phyloP scores from a whole-genome alignment of 495 filamentous ascomycete genomes.

The Paragyromitra xinjiangensis region DNA sequence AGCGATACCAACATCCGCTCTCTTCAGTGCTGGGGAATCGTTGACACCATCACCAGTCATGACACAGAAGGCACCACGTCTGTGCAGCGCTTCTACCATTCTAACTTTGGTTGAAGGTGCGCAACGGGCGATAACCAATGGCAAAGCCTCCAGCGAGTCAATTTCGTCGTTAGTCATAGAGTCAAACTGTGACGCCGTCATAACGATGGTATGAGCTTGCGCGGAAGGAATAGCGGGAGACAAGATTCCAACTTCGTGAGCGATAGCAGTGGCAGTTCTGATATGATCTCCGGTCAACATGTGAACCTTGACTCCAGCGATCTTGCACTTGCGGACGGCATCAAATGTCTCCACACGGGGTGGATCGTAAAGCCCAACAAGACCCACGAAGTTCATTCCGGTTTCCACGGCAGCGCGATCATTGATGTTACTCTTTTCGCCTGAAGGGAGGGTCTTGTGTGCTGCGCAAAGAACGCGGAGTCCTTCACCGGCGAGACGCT shows the following conservation, averaged over 20 bases:
- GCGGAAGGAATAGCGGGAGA: constrained; percentile 54
- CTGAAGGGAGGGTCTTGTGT: constrained; percentile 57
- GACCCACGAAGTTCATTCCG: constrained; percentile 69
- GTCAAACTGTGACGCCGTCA: constrained; percentile 76
- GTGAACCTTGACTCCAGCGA: constrained; percentile 68
- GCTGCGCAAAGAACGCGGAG: constrained; percentile 68
- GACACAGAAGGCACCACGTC: constrained; percentile 72
- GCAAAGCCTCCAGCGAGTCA: constrained; percentile 71
- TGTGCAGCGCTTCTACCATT: constrained; percentile 79
- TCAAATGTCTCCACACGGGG: constrained; percentile 72
- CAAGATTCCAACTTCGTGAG: constrained; percentile 64
- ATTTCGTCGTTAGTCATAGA: constrained; percentile 70
- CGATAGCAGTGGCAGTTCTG: constrained; percentile 70
- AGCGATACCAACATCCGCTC: constrained; percentile 84
- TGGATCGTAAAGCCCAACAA: constrained; percentile 78
- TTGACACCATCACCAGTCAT: constrained; percentile 95
- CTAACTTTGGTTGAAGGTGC: constrained; percentile 77
- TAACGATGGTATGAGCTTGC: constrained; percentile 64
- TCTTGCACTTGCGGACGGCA: constrained; percentile 64
- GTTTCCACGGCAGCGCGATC: constrained; percentile 66
- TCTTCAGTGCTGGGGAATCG: constrained; percentile 81
- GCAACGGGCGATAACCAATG: constrained; percentile 75
- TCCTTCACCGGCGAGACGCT: constrained; percentile 66
- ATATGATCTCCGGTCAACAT: constrained; percentile 75
- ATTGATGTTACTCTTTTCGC: constrained; percentile 55